Percentiles rank a stretch among this genome's conserved stretches.
Conservation (phyloP, 1,284 basidiomycete genomes). For the Schizophyllum amplum region DNA sequence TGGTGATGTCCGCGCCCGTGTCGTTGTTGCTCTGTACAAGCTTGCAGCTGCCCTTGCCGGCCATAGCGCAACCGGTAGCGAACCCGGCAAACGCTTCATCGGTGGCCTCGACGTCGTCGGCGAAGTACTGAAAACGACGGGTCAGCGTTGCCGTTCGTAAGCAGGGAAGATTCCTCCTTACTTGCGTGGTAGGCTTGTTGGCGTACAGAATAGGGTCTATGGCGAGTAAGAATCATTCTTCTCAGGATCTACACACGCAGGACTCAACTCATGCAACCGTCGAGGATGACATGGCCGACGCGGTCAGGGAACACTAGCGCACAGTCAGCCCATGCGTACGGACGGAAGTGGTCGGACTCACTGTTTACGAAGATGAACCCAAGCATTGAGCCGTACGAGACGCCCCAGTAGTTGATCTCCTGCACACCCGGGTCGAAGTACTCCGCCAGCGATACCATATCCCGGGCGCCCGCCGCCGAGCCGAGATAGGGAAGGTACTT, state of each 20-base stretch:
- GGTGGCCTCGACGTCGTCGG: neutral
- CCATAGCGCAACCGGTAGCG: neutral
- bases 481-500: neutral
- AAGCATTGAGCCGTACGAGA: neutral
- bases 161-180: neutral
- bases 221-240: neutral
- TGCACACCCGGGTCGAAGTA: neutral
- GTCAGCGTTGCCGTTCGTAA: neutral
- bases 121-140: neutral
- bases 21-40: neutral
- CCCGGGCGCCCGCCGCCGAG: neutral
- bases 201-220: neutral
- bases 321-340: neutral
- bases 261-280: neutral
- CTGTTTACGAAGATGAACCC: neutral
- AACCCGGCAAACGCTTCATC: neutral
- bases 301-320: neutral
- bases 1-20: neutral
- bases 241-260: neutral
- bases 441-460: neutral
- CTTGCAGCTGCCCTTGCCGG: neutral
- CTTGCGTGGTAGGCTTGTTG: neutral
- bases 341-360: neutral
- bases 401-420: neutral
- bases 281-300: neutral